These are phyloP conservation scores for Spirogloea muscicola DNA, from an alignment of 139 green algal species.

Conservation along the genomic window DNA sequence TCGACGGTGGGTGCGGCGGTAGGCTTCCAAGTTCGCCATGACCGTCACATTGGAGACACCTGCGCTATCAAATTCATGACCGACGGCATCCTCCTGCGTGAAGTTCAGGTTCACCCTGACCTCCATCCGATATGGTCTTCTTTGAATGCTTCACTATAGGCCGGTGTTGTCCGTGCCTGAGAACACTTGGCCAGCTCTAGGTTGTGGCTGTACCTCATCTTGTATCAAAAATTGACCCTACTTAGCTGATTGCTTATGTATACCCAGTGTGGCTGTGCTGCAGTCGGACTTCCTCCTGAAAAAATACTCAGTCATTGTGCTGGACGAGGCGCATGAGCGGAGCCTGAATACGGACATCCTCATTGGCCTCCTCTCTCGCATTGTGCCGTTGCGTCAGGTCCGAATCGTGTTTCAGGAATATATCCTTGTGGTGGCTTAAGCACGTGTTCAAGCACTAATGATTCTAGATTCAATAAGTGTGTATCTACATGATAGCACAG, in stretches of 20 bases:
- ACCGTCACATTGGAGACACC: conserved; percentile 56
- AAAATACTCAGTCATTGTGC: conserved; percentile 59
- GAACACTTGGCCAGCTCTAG: too few relatives aligned
- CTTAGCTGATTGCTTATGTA: too few relatives aligned
- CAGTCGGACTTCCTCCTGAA: conserved; percentile 70
- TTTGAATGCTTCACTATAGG: too few relatives aligned
- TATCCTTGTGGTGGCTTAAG: too few relatives aligned
- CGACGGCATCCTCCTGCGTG: conserved; percentile 87
- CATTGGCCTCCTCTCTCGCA: conserved; percentile 74
- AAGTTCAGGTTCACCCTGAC: conserved; percentile 69
- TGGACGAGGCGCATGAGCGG: conserved; percentile 93
- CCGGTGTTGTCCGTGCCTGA: too few relatives aligned
- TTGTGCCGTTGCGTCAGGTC: conserved; percentile 77
- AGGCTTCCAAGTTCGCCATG: conserved; percentile 90
- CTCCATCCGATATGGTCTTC: conserved; percentile 13
- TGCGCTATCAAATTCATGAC: conserved; percentile 91
- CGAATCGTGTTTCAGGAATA: too few relatives aligned
- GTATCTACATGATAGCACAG: too few relatives aligned
- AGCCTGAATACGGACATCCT: conserved; percentile 86
- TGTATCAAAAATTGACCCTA: too few relatives aligned
- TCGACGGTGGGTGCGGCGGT: conserved; percentile 65
- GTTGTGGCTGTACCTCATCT: too few relatives aligned
- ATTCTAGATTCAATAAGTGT: too few relatives aligned
- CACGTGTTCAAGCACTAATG: too few relatives aligned
- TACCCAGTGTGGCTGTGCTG: too few relatives aligned